phyloP scores from a whole-genome alignment of 2,329 filamentous ascomycete species.

The Tolypocladium capitatum region DNA sequence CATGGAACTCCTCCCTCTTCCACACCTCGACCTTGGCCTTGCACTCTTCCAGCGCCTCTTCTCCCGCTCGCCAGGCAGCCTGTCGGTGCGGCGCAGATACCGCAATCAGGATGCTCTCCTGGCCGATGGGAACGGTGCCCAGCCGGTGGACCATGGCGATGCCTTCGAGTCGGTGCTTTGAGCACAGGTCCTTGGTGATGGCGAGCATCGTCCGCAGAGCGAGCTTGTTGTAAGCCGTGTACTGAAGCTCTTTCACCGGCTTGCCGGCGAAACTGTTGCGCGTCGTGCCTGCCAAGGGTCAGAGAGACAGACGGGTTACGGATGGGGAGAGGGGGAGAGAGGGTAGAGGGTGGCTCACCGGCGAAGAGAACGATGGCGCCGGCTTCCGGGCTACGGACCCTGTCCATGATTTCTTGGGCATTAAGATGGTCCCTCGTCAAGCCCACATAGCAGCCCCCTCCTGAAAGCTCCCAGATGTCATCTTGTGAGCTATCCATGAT shows the following conservation, averaged over 20 bases:
- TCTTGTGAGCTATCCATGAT: constrained; percentile 6
- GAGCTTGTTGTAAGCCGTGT: constrained; percentile 59
- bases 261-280: constrained; percentile 60
- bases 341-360: constrained; percentile 32
- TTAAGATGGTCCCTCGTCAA: constrained; percentile 53
- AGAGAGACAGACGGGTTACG: background rate
- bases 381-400: constrained; percentile 58
- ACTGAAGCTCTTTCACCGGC: constrained; percentile 61
- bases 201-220: constrained; percentile 55
- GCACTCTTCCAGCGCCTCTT: constrained; percentile 77
- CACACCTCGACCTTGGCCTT: constrained; percentile 88
- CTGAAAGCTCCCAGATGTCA: constrained; percentile 26
- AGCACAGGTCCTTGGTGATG: constrained; percentile 45
- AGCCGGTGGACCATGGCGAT: constrained; percentile 76
- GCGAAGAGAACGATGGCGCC: constrained; percentile 68
- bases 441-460: constrained; percentile 49
- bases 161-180: constrained; percentile 52
- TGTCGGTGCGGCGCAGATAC: constrained; percentile 73
- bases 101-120: constrained; percentile 85
- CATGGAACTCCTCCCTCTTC: constrained; percentile 83
- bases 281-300: constrained; percentile 49
- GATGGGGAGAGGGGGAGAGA: background rate
- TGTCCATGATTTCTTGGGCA: constrained; percentile 42
- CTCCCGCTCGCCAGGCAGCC: constrained; percentile 75
- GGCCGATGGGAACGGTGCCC: constrained; percentile 74